Percentiles rank a stretch among this genome's conserved stretches.
These are phyloP conservation scores for Tetrahymena elliotti DNA, from an alignment of 73 alveolate genomes.

Conservation along the genomic window DNA sequence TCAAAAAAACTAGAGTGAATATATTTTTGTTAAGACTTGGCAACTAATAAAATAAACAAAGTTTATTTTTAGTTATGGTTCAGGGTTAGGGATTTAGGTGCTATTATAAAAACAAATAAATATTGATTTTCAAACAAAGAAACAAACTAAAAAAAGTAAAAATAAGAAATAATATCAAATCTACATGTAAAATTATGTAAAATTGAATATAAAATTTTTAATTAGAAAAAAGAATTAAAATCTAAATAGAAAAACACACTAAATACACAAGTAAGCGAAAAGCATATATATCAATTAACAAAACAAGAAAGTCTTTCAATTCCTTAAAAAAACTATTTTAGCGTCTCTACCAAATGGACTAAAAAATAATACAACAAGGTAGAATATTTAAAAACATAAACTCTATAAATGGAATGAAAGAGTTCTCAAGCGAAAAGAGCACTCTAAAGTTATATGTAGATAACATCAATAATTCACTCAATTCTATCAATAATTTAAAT, in stretches of 20 bases:
- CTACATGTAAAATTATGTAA: too few species aligned
- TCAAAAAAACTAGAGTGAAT: background rate
- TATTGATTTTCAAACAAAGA: background rate
- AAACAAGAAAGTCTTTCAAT: too few species aligned
- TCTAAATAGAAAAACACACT: background rate
- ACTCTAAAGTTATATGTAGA: background rate
- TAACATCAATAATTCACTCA: background rate
- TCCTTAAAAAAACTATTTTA: too few species aligned
- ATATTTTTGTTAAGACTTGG: background rate
- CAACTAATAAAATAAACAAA: background rate
- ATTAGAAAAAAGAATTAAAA: background rate
- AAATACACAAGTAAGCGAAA: background rate
- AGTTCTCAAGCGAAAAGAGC: background rate
- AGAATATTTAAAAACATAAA: background rate
- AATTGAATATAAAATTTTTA: too few species aligned
- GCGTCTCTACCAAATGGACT: background rate
- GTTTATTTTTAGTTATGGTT: background rate
- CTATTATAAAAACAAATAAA: background rate
- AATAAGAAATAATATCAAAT: background rate
- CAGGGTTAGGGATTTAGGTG: too few species aligned
- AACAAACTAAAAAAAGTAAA: background rate
- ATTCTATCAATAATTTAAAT: background rate
- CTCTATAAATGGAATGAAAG: background rate
- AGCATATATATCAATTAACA: too few species aligned
- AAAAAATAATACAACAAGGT: background rate